Conservation (phyloP, 805 yeast genomes). For the Naumovozyma dairenensis region DNA sequence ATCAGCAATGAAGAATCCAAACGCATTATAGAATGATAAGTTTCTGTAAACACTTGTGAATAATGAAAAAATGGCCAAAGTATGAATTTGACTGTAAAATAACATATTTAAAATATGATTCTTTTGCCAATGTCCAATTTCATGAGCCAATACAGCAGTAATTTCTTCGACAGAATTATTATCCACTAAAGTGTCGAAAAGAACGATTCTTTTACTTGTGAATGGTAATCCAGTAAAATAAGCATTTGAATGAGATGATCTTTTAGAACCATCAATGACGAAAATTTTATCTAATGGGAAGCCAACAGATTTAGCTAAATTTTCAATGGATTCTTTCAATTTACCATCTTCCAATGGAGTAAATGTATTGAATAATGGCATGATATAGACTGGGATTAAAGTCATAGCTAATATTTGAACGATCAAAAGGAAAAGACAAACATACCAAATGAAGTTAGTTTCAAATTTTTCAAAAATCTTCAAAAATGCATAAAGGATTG, state of each 20-base stretch:
- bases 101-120: conserved; percentile 78
- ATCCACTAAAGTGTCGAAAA: conserved; percentile 82
- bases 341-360: conserved; percentile 88
- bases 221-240: conserved; percentile 94
- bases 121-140: conserved; percentile 95
- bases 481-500: conserved; percentile 63
- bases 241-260: conserved; percentile 95
- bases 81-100: conserved; percentile 51
- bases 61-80: conserved; percentile 54
- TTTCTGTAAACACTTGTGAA: conserved; percentile 78
- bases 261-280: conserved; percentile 93
- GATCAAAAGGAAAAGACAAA: conserved; percentile 58
- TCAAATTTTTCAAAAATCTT: conserved; percentile 76
- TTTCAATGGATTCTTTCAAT: conserved; percentile 70
- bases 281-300: conserved; percentile 83
- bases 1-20: conserved; percentile 49
- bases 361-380: conserved; percentile 86
- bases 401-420: conserved; percentile 70
- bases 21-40: conserved; percentile 62
- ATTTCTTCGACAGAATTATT: conserved; percentile 70
- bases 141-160: conserved; percentile 95
- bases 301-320: conserved; percentile 59
- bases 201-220: conserved; percentile 82
- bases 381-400: conserved; percentile 73
- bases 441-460: conserved; percentile 69